Evolutionary conservation across 257 asterid genomes (phyloP).

Genomic region (Gentiana straminea): DNA sequence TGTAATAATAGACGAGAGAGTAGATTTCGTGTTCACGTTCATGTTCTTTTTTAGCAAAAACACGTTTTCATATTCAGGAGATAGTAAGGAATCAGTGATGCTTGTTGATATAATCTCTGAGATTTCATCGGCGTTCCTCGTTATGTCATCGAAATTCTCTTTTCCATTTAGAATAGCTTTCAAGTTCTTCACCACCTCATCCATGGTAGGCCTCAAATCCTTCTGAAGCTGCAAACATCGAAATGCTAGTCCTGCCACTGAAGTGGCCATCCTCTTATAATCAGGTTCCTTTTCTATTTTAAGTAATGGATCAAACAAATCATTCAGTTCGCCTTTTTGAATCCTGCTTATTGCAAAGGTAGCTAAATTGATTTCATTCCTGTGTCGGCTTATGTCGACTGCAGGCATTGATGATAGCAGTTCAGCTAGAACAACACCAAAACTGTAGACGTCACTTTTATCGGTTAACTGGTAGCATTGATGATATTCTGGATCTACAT

Average conservation of each 20-base stretch:
- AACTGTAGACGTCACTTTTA: slow-evolving; percentile 76
- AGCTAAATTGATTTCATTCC: slow-evolving; percentile 65
- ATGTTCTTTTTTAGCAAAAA: slow-evolving; percentile 16
- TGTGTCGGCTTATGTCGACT: slow-evolving; percentile 56
- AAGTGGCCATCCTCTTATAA: slow-evolving; percentile 46
- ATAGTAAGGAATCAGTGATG: slow-evolving; percentile 5
- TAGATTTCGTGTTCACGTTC: slow-evolving; percentile 5
- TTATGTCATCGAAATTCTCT: slow-evolving; percentile 24
- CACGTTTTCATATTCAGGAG: slow-evolving; percentile 25
- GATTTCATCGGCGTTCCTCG: slow-evolving; percentile 2
- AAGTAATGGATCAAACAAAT: slow-evolving; percentile 46
- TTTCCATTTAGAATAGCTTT: slow-evolving; percentile 26
- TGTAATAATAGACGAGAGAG: slow-evolving; percentile 21
- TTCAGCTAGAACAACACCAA: slow-evolving; percentile 71
- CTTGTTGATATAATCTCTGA: slow-evolving; percentile 3
- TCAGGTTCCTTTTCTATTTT: slow-evolving; percentile 42
- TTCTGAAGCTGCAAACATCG: slow-evolving; percentile 59
- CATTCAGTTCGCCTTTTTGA: slow-evolving; percentile 42
- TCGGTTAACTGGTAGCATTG: slow-evolving; percentile 58
- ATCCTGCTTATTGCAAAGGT: slow-evolving; percentile 51
- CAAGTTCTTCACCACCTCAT: slow-evolving; percentile 36
- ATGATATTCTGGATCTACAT: slow-evolving; percentile 76
- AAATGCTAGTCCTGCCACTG: slow-evolving; percentile 71
- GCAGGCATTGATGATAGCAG: slow-evolving; percentile 77
- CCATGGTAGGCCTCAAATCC: slow-evolving; percentile 71